These are phyloP conservation scores for Magnolia changhungtana DNA, from an alignment of 164 flowering plant species.

Conservation along the genomic window DNA sequence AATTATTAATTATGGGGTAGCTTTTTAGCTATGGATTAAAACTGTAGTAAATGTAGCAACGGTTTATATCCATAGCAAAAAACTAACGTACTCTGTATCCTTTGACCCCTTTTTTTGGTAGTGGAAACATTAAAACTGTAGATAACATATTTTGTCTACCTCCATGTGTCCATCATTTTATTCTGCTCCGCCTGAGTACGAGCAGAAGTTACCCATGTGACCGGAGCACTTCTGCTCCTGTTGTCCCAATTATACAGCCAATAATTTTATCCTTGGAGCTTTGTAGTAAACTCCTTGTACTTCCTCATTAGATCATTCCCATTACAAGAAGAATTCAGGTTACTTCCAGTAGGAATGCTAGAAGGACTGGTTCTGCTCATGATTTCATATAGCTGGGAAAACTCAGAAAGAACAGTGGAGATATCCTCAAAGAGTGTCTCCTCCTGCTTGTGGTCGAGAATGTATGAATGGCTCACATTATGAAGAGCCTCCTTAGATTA, in stretches of 20 bases:
- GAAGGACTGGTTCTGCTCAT: constrained; percentile 18
- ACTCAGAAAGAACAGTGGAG: constrained; percentile 64
- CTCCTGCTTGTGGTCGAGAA: too few relatives aligned
- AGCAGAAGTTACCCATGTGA: constrained; percentile 92
- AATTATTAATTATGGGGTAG: too few relatives aligned
- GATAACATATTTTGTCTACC: too few relatives aligned
- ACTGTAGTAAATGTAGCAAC: too few relatives aligned
- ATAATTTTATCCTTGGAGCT: constrained; percentile 90
- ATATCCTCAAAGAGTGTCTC: constrained; percentile 24
- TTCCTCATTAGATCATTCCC: constrained; percentile 32
- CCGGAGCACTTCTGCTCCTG: constrained; percentile 94
- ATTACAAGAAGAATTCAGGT: constrained; percentile 15
- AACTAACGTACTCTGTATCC: too few relatives aligned
- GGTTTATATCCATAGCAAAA: too few relatives aligned
- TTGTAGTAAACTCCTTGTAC: constrained; percentile 66
- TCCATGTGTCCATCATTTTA: constrained; percentile 12
- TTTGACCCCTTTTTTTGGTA: too few relatives aligned
- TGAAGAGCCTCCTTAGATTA: constrained; percentile 64
- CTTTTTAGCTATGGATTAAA: too few relatives aligned
- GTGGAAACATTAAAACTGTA: too few relatives aligned
- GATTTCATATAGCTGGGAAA: constrained; percentile 48
- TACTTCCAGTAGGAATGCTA: constrained; percentile 17
- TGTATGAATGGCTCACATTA: too few relatives aligned
- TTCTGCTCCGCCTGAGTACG: constrained; percentile 89
- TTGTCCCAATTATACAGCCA: constrained; percentile 89